A percentile compares a stretch with the other conserved stretches of the same genome.
phyloP scores from a whole-genome alignment of 768 basidiomycete species.

The Pulveroboletus sp. region DNA sequence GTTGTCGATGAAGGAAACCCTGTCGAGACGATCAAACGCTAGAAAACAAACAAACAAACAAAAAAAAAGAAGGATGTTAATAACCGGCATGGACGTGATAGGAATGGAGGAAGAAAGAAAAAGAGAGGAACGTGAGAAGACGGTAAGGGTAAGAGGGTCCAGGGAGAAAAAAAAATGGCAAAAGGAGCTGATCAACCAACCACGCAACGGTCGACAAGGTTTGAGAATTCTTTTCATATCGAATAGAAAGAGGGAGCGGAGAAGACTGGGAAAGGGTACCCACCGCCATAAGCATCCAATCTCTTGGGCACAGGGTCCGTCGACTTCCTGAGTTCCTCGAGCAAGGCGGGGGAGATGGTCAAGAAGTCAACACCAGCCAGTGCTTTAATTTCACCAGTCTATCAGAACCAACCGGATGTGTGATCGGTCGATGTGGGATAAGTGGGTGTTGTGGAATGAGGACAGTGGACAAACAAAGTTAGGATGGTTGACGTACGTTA shows the following conservation, averaged over 20 bases:
- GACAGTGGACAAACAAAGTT: background rate
- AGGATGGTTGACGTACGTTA: slow-evolving; percentile 55
- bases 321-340: slow-evolving; percentile 89
- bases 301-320: slow-evolving; percentile 75
- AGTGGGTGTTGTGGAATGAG: background rate
- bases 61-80: background rate
- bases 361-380: slow-evolving; percentile 97
- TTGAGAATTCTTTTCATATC: background rate
- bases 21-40: slow-evolving; percentile 47
- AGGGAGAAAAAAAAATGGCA: background rate
- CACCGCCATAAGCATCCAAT: slow-evolving; percentile 64
- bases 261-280: slow-evolving; percentile 18
- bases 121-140: background rate
- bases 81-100: background rate
- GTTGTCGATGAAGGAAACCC: slow-evolving; percentile 84
- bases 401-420: slow-evolving; percentile 8
- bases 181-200: slow-evolving; percentile 7
- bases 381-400: slow-evolving; percentile 89
- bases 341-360: slow-evolving; percentile 86
- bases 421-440: slow-evolving; percentile 1
- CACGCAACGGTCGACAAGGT: background rate
- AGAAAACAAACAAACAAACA: no score
- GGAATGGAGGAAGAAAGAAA: background rate
- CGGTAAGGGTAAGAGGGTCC: no score
- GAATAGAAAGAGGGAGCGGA: background rate